Evolutionary conservation across 768 basidiomycete species (phyloP), one percentile per base, ranked within the genome.

Genomic region (Chalciporus chontae): DNA sequence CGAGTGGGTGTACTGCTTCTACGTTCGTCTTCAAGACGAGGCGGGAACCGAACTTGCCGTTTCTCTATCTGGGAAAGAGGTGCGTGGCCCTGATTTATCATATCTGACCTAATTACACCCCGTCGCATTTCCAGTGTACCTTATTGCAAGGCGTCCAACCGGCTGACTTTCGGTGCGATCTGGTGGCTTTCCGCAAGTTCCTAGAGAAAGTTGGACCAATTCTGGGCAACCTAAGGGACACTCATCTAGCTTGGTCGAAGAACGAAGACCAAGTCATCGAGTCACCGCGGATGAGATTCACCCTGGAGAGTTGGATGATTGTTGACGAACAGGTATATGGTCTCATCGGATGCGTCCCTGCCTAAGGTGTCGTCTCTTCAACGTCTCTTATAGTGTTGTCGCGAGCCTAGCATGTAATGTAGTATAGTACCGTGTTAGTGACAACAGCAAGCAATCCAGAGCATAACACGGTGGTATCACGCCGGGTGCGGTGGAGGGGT

Each of bases 11-110:
- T 86, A 76, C 48, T 64, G 75, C 43, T 63, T 86, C 46, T 76
- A 70, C 45, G 50, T 87, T 43, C 67, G 68, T 32, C 58, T 87
- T 14, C 69, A 79, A 57, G 84, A 87, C 49, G 73, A 74, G 31
- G 60, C 68, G 10, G 75, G 73, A 4, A 48, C 60, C 4, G 63
- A 69, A 29, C 58, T 85, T 14, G 62, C 69, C 5, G 67, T 85
- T 3, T 73, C 76, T 5, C 67, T 82, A n/a, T 73, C 71, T 26
- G 74, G 79, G 34, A 68, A 77, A 51, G 78, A 69, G 56, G 74
- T 75, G 15, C 21, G 70, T 62, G 39, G 17, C 34, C 38, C 15
- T 48, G 29, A 11, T 23, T 40, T 36, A 21, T 21, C 8, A 50
- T 31, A 36, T 52, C 5, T 18, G 29, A 26, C 18, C 10, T 29